A percentile compares a stretch with the other conserved stretches of the same genome.
These are phyloP conservation scores for Monascus purpureus DNA, from an alignment of 495 filamentous ascomycete species.

Conservation along the genomic window DNA sequence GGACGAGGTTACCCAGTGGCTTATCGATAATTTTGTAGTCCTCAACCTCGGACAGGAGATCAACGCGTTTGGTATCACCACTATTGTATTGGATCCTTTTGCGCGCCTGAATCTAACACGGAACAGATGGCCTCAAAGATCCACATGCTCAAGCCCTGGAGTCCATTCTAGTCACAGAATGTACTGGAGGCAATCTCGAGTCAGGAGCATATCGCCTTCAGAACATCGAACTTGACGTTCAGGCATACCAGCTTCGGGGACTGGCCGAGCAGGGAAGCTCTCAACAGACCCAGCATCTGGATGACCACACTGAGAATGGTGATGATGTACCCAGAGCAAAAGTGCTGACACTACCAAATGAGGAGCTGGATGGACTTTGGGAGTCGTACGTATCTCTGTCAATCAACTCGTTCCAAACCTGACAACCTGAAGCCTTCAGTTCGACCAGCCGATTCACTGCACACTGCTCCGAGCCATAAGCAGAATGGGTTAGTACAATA, in stretches of 20 bases:
- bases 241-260: conserved; percentile 9
- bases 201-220: conserved; percentile 8
- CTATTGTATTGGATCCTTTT: no score
- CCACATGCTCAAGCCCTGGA: conserved; percentile 6
- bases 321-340: conserved; percentile 10
- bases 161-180: conserved; percentile 10
- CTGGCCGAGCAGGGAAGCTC: conserved; percentile 5
- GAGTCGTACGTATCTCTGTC: conserved; percentile 21
- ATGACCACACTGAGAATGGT: conserved; percentile 2
- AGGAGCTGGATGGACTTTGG: conserved; percentile 32
- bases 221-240: conserved; percentile 9
- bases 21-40: conserved; percentile 8
- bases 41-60: conserved; percentile 9
- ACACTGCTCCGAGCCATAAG: conserved; percentile 29
- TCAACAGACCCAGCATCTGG: conserved; percentile 4
- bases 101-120: not conserved
- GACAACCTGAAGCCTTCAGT: conserved; percentile 23
- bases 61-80: conserved; percentile 7
- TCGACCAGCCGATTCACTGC: conserved; percentile 30
- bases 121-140: conserved; percentile 6
- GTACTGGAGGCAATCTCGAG: conserved; percentile 5
- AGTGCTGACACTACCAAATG: conserved; percentile 23
- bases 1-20: conserved; percentile 11
- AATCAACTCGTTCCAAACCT: not conserved
- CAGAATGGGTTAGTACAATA: conserved; percentile 30